Base-by-base conservation (phyloP, 179 eudicot genomes). In the Silene coronaria region DNA sequence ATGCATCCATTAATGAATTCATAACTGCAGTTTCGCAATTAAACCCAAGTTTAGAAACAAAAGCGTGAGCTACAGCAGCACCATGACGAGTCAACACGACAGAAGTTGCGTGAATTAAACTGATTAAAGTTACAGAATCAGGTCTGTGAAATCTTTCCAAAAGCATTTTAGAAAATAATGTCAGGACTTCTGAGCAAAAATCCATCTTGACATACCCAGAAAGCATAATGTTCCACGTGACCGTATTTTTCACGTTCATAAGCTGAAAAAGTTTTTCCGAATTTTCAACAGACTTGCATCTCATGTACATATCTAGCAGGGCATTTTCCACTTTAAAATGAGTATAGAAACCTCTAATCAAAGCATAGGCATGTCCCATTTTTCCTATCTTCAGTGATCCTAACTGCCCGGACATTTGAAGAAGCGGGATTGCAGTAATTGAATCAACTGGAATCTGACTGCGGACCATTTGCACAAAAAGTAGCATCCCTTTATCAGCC, bases 291-390 rank as follows among this genome's bases (percentile, higher is more conserved):
- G 74, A 75, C 13, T 76, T 74, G 66, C 82, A 82, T 75, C 74
- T 82, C 45, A 85, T 78, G 27, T 85, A 85, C 88, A 85, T 85
- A 72, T 82, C 86, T 59, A 85, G 57, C 8, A 79, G 66, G 63
- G 84, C 73, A 67, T 76, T 82, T 71, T 77, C 82, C 28, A 80
- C 81, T 64, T 36, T 75, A 34, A 70, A 75, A 71, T 77, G 71
- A 51, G 83, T 60, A 45, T 76, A 59, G 60, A 80, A 80, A 19
- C 83, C 83, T 70, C n/a, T 77, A 4, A 22, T 48, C 71, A 83
- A 62, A 71, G 76, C 70, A 64, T n/a, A 81, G 3, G 82, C 79
- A 59, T 83, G 88, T 42, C 28, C 75, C 84, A 83, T 82, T 72
- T 32, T 83, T 55, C 79, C 88, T 36, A 70, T 73, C 75, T 80